A percentile compares a stretch with the other conserved stretches of the same genome.
Evolutionary conservation across 2,329 filamentous ascomycete species (phyloP).

Genomic region (Tolypocladium guangdongense): DNA sequence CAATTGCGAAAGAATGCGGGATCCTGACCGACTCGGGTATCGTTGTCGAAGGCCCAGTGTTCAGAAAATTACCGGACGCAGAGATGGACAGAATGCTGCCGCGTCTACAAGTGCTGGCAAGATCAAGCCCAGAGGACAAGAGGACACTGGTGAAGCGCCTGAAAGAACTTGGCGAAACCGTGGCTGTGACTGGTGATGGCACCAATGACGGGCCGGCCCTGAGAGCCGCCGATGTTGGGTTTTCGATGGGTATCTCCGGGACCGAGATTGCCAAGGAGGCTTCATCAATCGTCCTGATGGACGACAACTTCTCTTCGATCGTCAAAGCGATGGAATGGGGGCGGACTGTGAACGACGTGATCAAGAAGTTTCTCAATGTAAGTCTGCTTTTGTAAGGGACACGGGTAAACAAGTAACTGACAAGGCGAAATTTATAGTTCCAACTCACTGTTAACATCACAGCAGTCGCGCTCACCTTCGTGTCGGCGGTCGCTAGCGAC

Average conservation of each 20-base stretch:
- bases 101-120: slow-evolving; percentile 37
- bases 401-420: background rate
- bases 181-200: slow-evolving; percentile 55
- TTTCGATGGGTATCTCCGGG: slow-evolving; percentile 57
- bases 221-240: slow-evolving; percentile 55
- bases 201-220: slow-evolving; percentile 57
- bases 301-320: slow-evolving; percentile 57
- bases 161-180: slow-evolving; percentile 44
- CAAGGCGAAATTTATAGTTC: slow-evolving; percentile 26
- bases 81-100: slow-evolving; percentile 44
- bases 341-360: slow-evolving; percentile 56
- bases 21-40: slow-evolving; percentile 51
- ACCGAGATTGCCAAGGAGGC: slow-evolving; percentile 60
- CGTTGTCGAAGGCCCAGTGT: slow-evolving; percentile 55
- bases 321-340: slow-evolving; percentile 59
- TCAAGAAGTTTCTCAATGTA: slow-evolving; percentile 56
- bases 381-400: background rate
- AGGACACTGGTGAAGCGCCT: slow-evolving; percentile 42
- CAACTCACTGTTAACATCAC: slow-evolving; percentile 63
- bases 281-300: slow-evolving; percentile 56
- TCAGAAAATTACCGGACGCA: slow-evolving; percentile 42
- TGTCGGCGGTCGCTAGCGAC: slow-evolving; percentile 47
- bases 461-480: slow-evolving; percentile 53
- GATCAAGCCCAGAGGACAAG: slow-evolving; percentile 51
- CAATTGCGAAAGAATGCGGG: slow-evolving; percentile 53